Conservation (phyloP, 192 early-diverging fungal species). For the Gigaspora rosea region DNA sequence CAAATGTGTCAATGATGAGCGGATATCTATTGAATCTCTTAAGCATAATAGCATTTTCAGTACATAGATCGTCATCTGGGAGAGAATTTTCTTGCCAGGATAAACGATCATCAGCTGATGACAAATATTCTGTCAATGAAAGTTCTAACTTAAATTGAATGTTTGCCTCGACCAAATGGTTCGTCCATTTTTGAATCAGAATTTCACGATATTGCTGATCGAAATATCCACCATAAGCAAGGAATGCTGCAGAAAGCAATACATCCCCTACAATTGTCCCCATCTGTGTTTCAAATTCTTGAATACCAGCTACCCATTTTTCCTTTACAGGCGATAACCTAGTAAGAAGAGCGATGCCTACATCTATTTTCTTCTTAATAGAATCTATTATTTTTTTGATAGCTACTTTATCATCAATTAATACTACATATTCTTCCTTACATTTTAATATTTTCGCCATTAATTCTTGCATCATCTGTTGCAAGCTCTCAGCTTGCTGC, state of each 20-base stretch:
- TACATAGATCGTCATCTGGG: slow-evolving; percentile 89
- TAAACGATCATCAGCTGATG: slow-evolving; percentile 87
- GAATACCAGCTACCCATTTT: slow-evolving; percentile 89
- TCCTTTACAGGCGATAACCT: slow-evolving; percentile 90
- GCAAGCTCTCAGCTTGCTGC: slow-evolving; percentile 68
- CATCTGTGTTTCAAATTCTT: slow-evolving; percentile 95
- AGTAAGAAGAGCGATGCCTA: slow-evolving; percentile 81
- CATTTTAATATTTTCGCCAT: slow-evolving; percentile 83
- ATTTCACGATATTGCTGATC: slow-evolving; percentile 92
- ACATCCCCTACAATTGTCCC: slow-evolving; percentile 98
- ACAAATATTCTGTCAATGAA: slow-evolving; percentile 88
- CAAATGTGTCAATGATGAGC: slow-evolving; percentile 96
- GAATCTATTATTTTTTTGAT: slow-evolving; percentile 94
- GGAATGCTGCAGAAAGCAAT: slow-evolving; percentile 87
- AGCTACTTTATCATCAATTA: slow-evolving; percentile 88
- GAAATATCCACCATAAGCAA: slow-evolving; percentile 97
- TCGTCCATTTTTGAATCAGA: slow-evolving; percentile 77
- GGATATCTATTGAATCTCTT: slow-evolving; percentile 95
- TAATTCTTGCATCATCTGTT: too few relatives aligned
- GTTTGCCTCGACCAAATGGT: slow-evolving; percentile 65
- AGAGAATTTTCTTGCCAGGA: slow-evolving; percentile 85
- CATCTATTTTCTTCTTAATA: slow-evolving; percentile 90
- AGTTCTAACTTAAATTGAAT: slow-evolving; percentile 79
- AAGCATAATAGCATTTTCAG: slow-evolving; percentile 98
- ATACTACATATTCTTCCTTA: slow-evolving; percentile 96